phyloP scores from a whole-genome alignment of 345 rosid genomes.

The Hibiscus syriacus region DNA sequence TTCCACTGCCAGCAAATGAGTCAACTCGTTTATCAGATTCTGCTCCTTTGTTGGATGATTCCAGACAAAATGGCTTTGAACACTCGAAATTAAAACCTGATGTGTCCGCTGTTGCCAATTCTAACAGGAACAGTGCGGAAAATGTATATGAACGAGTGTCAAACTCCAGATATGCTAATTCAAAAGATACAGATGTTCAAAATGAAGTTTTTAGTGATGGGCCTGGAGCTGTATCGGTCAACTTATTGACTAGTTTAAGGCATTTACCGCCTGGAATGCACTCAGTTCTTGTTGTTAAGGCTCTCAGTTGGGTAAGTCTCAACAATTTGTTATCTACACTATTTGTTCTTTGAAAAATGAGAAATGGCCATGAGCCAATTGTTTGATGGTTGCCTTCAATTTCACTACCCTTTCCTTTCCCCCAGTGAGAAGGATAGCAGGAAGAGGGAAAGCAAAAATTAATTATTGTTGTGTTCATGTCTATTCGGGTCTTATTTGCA shows the following conservation, averaged over 20 bases:
- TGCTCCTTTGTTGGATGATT: conserved; percentile 75
- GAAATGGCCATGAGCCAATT: too few relatives aligned
- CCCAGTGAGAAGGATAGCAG: background rate
- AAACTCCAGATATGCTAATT: conserved; percentile 26
- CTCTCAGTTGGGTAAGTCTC: conserved; percentile 84
- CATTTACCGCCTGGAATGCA: conserved; percentile 92
- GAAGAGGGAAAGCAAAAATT: too few relatives aligned
- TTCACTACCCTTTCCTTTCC: background rate
- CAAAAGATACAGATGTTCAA: conserved; percentile 30
- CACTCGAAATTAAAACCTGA: conserved; percentile 38
- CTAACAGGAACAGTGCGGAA: conserved; percentile 29
- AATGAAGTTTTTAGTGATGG: conserved; percentile 56
- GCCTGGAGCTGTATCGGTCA: conserved; percentile 87
- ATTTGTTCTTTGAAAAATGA: too few relatives aligned
- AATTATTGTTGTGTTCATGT: too few relatives aligned
- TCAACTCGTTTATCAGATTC: conserved; percentile 48
- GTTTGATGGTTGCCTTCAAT: too few relatives aligned
- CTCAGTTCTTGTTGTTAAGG: conserved; percentile 86
- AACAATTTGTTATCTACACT: too few relatives aligned
- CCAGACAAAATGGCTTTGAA: conserved; percentile 35
- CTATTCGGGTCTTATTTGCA: too few relatives aligned
- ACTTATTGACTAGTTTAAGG: conserved; percentile 90
- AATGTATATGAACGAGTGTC: conserved; percentile 29
- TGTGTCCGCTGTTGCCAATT: conserved; percentile 14
- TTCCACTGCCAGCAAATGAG: conserved; percentile 29